phyloP scores from a whole-genome alignment of 805 yeast genomes.

The Saturnispora kantuleensis region DNA sequence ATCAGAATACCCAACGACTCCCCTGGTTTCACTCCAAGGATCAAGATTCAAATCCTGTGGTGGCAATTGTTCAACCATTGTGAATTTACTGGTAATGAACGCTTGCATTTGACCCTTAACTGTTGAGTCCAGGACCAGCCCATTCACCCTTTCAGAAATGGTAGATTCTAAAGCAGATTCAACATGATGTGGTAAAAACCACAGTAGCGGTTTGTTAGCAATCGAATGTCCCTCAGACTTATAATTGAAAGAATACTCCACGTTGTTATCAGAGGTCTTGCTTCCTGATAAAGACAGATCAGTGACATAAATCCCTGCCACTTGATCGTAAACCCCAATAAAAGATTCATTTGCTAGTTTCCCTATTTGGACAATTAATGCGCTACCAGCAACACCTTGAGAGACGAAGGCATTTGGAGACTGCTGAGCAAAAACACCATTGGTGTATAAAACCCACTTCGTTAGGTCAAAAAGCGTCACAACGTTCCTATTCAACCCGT shows the following conservation, averaged over 20 bases:
- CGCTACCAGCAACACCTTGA: conserved; percentile 27
- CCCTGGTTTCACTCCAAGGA: conserved; percentile 47
- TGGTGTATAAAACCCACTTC: conserved; percentile 55
- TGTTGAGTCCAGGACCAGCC: conserved; percentile 36
- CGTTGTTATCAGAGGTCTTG: conserved; percentile 18
- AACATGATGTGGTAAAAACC: conserved; percentile 48
- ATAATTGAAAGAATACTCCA: conserved; percentile 35
- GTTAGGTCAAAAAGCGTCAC: conserved; percentile 44
- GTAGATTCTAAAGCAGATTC: conserved; percentile 25
- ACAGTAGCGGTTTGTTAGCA: conserved; percentile 27
- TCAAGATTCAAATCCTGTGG: conserved; percentile 32
- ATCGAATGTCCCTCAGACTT: conserved; percentile 19
- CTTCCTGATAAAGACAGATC: conserved; percentile 34
- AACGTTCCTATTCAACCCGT: conserved; percentile 42
- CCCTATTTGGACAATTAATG: conserved; percentile 42
- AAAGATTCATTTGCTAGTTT: conserved; percentile 29
- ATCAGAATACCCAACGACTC: conserved; percentile 27
- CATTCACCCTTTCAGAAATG: conserved; percentile 17
- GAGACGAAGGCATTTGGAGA: conserved; percentile 22
- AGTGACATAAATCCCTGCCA: conserved; percentile 61
- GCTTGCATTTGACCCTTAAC: conserved; percentile 46
- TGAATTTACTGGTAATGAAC: conserved; percentile 27
- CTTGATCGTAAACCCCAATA: conserved; percentile 39
- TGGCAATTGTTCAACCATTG: conserved; percentile 23
- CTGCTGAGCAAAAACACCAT: conserved; percentile 11